phyloP scores from a whole-genome alignment of 306 rosid genomes.

The Quercus cerris region DNA sequence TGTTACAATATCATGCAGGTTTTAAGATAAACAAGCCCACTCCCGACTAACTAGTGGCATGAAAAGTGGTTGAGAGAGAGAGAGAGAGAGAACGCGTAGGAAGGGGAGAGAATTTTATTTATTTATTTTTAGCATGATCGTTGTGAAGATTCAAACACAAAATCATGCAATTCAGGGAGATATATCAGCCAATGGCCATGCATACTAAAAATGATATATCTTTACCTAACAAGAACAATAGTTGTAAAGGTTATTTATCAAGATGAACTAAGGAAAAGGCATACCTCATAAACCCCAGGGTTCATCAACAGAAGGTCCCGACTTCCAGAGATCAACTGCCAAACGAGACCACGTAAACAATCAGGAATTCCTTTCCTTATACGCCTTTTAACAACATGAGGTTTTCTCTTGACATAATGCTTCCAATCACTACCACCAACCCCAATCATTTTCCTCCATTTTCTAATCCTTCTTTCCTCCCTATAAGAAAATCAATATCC shows the following conservation, averaged over 20 bases:
- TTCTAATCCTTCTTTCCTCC: constrained; percentile 85
- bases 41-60: neutral
- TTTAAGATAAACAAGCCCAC: neutral
- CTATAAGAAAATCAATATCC: constrained; percentile 24
- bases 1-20: neutral
- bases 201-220: neutral
- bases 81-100: neutral
- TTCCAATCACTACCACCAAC: constrained; percentile 99
- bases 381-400: constrained; percentile 88
- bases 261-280: constrained; percentile 15
- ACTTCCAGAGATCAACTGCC: constrained; percentile 99
- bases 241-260: neutral
- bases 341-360: constrained; percentile 96
- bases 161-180: neutral
- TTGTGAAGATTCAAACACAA: neutral
- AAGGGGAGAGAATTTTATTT: neutral
- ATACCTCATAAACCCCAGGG: constrained; percentile 98
- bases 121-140: neutral
- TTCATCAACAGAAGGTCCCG: constrained; percentile 95
- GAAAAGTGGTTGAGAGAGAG: neutral
- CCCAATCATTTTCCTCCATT: constrained; percentile 99
- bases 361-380: constrained; percentile 99
- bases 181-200: neutral
- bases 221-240: neutral
- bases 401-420: constrained; percentile 81